A percentile compares a stretch with the other conserved stretches of the same genome.
phyloP scores from a whole-genome alignment of 306 rosid species.

The Sicyos edulis region DNA sequence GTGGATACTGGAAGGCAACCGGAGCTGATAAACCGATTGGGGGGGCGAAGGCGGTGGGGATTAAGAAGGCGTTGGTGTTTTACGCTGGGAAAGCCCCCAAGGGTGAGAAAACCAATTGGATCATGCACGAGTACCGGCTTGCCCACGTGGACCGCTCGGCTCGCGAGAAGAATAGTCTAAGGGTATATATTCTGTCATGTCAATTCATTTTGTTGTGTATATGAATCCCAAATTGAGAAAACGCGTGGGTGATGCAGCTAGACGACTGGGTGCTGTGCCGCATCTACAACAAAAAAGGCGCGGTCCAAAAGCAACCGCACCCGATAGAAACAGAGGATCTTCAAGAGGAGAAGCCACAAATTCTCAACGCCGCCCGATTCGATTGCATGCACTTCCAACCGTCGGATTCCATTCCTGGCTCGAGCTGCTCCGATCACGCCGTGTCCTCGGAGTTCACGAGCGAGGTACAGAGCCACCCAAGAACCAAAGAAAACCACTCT shows the following conservation, averaged over 20 bases:
- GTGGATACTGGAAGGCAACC: too few species aligned
- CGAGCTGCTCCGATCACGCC: conserved; percentile 93
- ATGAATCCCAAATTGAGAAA: conserved; percentile 86
- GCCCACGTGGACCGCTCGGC: too few species aligned
- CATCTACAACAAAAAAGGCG: conserved; percentile 83
- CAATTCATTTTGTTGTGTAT: neutral
- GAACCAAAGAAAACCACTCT: conserved; percentile 53
- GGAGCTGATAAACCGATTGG: too few species aligned
- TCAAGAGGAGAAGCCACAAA: conserved; percentile 60
- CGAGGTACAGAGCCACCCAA: conserved; percentile 94
- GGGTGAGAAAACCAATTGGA: too few species aligned
- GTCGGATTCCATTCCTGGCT: conserved; percentile 77
- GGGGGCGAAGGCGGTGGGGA: too few species aligned
- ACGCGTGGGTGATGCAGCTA: conserved; percentile 78
- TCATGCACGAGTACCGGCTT: too few species aligned
- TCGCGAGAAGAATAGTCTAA: too few species aligned
- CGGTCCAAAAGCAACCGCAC: conserved; percentile 37
- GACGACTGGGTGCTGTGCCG: conserved; percentile 98
- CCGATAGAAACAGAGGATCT: conserved; percentile 2
- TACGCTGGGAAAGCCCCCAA: too few species aligned
- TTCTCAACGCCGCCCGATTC: conserved; percentile 10
- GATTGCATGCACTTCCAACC: conserved; percentile 54
- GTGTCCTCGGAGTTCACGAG: conserved; percentile 79
- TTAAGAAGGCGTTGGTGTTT: too few species aligned
- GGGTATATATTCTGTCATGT: conserved; percentile 42